Evolutionary conservation across 257 asterid genomes (phyloP).

Genomic region (Primulina eburnea): DNA sequence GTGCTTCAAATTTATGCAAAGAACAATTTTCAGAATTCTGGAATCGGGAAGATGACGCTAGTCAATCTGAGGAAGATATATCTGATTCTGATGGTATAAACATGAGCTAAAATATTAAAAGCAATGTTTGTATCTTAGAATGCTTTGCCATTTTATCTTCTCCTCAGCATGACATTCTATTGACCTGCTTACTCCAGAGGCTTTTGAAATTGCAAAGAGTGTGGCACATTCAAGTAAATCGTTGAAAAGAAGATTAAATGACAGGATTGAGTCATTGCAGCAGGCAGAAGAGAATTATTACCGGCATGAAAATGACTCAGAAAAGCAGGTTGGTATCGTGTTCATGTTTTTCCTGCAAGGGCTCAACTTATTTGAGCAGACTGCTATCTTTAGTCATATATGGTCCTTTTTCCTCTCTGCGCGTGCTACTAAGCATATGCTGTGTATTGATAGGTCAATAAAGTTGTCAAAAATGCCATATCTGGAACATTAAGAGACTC

Average conservation of each 20-base stretch:
- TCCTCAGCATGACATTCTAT: background rate
- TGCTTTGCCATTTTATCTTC: slow-evolving; percentile 19
- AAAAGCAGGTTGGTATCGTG: slow-evolving; percentile 47
- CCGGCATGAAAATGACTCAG: slow-evolving; percentile 40
- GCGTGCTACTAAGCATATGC: slow-evolving; percentile 11
- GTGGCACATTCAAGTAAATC: slow-evolving; percentile 38
- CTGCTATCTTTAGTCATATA: slow-evolving; percentile 6
- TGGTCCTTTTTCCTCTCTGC: background rate
- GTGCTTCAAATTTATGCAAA: slow-evolving; percentile 42
- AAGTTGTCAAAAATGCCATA: slow-evolving; percentile 63
- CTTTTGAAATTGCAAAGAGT: slow-evolving; percentile 43
- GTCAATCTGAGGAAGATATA: slow-evolving; percentile 85
- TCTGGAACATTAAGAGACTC: slow-evolving; percentile 66
- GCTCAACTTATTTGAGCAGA: slow-evolving; percentile 2
- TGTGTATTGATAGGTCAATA: slow-evolving; percentile 39
- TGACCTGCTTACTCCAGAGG: slow-evolving; percentile 42
- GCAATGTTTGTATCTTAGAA: slow-evolving; percentile 16
- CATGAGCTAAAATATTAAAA: slow-evolving; percentile 11
- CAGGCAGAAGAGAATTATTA: slow-evolving; percentile 82
- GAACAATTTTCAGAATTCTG: slow-evolving; percentile 77
- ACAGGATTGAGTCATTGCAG: slow-evolving; percentile 63
- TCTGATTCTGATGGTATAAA: slow-evolving; percentile 87
- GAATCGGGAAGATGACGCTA: slow-evolving; percentile 79
- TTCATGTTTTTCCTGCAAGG: slow-evolving; percentile 7
- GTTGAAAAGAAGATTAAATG: slow-evolving; percentile 42